phyloP scores from a whole-genome alignment of 2,329 filamentous ascomycete species.

The Aureobasidium sp. region DNA sequence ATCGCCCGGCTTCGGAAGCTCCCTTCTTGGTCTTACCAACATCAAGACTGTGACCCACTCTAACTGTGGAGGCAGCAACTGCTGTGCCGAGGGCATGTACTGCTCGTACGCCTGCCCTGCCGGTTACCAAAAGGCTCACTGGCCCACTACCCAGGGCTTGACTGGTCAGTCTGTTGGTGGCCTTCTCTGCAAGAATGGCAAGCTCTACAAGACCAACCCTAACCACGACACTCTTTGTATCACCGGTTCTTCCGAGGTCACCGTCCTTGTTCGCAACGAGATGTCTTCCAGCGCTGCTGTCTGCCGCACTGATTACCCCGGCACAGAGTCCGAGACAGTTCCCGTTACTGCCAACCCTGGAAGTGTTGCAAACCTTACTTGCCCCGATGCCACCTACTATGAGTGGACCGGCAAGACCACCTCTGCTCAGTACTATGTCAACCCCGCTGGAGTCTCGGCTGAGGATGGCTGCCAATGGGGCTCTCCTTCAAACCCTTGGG shows the following conservation, averaged over 20 bases:
- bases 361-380: conserved; percentile 57
- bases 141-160: conserved; percentile 69
- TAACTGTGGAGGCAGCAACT: conserved; percentile 47
- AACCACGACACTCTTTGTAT: conserved; percentile 66
- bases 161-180: conserved; percentile 84
- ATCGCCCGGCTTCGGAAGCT: conserved; percentile 22
- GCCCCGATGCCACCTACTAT: conserved; percentile 73
- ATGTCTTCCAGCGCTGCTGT: conserved; percentile 60
- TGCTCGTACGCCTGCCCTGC: conserved; percentile 92
- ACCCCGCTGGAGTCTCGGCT: conserved; percentile 64
- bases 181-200: conserved; percentile 70
- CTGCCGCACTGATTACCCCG: conserved; percentile 96
- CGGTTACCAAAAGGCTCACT: conserved; percentile 89
- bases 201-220: conserved; percentile 69
- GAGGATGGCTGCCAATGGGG: conserved; percentile 73
- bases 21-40: conserved; percentile 34
- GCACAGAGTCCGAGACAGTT: conserved; percentile 80
- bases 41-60: conserved; percentile 63
- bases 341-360: conserved; percentile 61
- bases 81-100: conserved; percentile 59
- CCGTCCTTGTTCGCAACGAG: conserved; percentile 67
- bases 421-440: conserved; percentile 95
- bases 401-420: conserved; percentile 66
- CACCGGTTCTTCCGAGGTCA: conserved; percentile 55
- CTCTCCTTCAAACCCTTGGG: conserved; percentile 48